These are phyloP conservation scores for Aphanomyces astaci DNA, from an alignment of 352 stramenopile species.

Conservation along the genomic window DNA sequence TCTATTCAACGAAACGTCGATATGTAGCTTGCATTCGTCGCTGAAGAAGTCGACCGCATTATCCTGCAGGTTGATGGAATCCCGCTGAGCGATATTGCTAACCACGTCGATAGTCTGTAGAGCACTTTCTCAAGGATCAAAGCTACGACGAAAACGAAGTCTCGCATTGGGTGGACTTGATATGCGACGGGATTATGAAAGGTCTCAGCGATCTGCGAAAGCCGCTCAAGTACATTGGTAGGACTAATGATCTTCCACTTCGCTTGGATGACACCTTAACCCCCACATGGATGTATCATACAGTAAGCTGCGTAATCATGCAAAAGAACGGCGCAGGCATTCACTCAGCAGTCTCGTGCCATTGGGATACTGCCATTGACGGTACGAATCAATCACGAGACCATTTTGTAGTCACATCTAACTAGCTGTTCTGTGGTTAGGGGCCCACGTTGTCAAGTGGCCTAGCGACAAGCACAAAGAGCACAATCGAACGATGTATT, in stretches of 20 bases:
- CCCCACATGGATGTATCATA: background rate
- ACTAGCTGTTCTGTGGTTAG: slow-evolving; percentile 28
- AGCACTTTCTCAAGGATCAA: slow-evolving; percentile 80
- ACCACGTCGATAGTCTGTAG: slow-evolving; percentile 36
- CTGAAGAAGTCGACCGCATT: slow-evolving; percentile 86
- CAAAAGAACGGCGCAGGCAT: slow-evolving; percentile 91
- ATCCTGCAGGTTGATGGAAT: slow-evolving; percentile 45
- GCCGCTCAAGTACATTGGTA: slow-evolving; percentile 88
- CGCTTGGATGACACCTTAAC: background rate
- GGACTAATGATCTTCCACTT: no score
- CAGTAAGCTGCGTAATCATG: slow-evolving; percentile 88
- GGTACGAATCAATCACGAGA: slow-evolving; percentile 38
- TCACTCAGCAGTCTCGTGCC: slow-evolving; percentile 81
- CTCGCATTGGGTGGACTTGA: slow-evolving; percentile 84
- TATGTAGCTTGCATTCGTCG: slow-evolving; percentile 77
- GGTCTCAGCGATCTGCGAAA: slow-evolving; percentile 82
- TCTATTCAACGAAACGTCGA: background rate
- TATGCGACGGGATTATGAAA: slow-evolving; percentile 86
- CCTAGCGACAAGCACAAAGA: slow-evolving; percentile 86
- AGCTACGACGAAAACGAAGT: slow-evolving; percentile 82
- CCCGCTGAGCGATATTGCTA: background rate
- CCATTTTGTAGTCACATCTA: no score
- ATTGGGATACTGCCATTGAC: slow-evolving; percentile 87
- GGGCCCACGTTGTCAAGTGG: slow-evolving; percentile 79
- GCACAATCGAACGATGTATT: slow-evolving; percentile 85